phyloP scores from a whole-genome alignment of 306 rosid species.

The Cucumis hystrix region DNA sequence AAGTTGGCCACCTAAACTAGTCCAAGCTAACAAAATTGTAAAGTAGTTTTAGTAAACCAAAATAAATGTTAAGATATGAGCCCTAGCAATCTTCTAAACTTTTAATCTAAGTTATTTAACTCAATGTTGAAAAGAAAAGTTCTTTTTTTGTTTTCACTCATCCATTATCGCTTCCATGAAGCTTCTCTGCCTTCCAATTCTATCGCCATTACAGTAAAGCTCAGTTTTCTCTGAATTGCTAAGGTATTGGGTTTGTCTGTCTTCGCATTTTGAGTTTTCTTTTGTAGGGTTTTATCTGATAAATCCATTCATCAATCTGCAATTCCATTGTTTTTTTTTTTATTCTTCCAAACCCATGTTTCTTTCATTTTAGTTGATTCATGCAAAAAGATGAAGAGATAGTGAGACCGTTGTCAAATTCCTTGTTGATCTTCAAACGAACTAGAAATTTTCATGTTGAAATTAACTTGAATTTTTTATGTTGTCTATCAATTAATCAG shows the following conservation, averaged over 20 bases:
- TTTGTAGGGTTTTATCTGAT: not conserved
- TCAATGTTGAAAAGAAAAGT: too few relatives aligned
- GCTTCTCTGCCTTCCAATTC: not conserved
- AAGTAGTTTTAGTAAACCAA: too few relatives aligned
- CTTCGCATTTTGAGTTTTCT: not conserved
- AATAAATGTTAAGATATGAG: too few relatives aligned
- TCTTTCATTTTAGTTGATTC: not conserved
- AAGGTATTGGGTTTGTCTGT: not conserved
- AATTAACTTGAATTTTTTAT: not conserved
- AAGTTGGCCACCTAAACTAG: too few relatives aligned
- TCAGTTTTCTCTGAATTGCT: not conserved
- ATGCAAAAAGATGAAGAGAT: not conserved
- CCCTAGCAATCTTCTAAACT: too few relatives aligned
- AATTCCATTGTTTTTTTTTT: not conserved
- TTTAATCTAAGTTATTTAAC: too few relatives aligned
- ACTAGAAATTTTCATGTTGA: not conserved
- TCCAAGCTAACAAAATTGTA: too few relatives aligned
- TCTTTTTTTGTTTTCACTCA: not conserved
- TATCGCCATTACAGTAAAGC: not conserved
- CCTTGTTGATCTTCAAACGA: not conserved
- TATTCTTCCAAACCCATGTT: not conserved
- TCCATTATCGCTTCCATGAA: not conserved
- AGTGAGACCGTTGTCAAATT: not conserved
- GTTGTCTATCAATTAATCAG: not conserved
- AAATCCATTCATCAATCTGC: not conserved